These are phyloP conservation scores for Lagenidium giganteum DNA, from an alignment of 352 stramenopile genomes.

Conservation along the genomic window DNA sequence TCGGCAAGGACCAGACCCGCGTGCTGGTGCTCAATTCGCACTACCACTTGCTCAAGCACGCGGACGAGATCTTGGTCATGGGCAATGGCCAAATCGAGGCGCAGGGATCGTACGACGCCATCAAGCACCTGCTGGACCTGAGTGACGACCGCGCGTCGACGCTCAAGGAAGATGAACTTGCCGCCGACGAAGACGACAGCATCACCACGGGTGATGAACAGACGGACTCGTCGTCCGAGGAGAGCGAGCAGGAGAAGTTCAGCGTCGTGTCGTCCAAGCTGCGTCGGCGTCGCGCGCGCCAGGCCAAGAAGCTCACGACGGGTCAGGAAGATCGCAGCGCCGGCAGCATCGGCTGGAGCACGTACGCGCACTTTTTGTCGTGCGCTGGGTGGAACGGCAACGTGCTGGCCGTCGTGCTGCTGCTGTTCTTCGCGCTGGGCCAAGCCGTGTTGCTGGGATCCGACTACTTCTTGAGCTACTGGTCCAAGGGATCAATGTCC, in stretches of 20 bases:
- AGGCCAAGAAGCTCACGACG: constrained; percentile 29
- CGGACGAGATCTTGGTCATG: constrained; percentile 29
- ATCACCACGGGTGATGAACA: too few relatives aligned
- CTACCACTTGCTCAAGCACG: constrained; percentile 24
- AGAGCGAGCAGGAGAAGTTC: neutral
- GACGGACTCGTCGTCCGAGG: neutral
- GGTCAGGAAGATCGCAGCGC: constrained; percentile 31
- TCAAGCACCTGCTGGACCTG: constrained; percentile 19
- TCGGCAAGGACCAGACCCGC: constrained; percentile 34
- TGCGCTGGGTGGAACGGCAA: constrained; percentile 40
- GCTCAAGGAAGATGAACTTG: too few relatives aligned
- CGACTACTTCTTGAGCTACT: constrained; percentile 51
- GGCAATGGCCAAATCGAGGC: constrained; percentile 20
- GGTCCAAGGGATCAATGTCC: constrained; percentile 23
- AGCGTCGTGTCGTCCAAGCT: too few relatives aligned
- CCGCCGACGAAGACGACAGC: constrained; percentile 2
- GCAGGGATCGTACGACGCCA: constrained; percentile 16
- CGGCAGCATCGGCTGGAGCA: constrained; percentile 28
- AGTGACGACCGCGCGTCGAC: too few relatives aligned
- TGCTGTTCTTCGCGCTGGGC: constrained; percentile 29
- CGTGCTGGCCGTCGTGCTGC: constrained; percentile 19
- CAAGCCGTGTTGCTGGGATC: constrained; percentile 39
- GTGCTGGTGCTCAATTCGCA: constrained; percentile 76
- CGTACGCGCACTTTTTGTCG: constrained; percentile 42
- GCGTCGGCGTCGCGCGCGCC: too few relatives aligned